These are phyloP conservation scores for Phytophthora kernoviae DNA, from an alignment of 352 stramenopile species.

Conservation along the genomic window DNA sequence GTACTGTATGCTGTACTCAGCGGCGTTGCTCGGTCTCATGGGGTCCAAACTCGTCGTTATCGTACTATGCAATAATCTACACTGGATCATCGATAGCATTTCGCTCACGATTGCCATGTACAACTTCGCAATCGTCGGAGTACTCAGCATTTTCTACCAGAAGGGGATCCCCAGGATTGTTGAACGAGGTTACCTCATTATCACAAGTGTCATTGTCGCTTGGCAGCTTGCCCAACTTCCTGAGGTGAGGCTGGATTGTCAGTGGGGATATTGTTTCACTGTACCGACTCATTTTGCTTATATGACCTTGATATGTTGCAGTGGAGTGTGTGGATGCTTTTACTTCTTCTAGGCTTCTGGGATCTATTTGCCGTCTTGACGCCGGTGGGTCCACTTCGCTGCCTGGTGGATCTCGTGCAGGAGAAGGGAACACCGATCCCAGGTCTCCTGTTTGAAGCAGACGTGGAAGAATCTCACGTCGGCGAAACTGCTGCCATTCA, in stretches of 20 bases:
- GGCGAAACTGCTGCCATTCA: conserved; percentile 8
- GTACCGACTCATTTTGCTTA: no score
- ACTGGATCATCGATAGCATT: conserved; percentile 56
- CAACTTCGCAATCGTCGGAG: conserved; percentile 87
- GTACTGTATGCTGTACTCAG: conserved; percentile 83
- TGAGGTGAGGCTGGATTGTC: conserved; percentile 71
- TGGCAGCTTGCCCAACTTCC: conserved; percentile 97
- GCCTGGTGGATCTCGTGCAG: conserved; percentile 93
- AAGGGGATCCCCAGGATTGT: conserved; percentile 77
- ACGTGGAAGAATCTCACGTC: conserved; percentile 57
- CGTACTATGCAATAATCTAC: conserved; percentile 49
- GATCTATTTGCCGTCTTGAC: conserved; percentile 97
- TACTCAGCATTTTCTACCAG: conserved; percentile 89
- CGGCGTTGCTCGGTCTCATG: conserved; percentile 67
- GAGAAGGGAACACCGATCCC: conserved; percentile 88
- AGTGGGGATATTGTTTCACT: conserved; percentile 2
- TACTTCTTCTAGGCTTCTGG: conserved; percentile 96
- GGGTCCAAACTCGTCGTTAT: conserved; percentile 78
- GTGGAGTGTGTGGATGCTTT: conserved; percentile 89
- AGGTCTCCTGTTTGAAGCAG: conserved; percentile 94
- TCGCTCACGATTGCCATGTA: conserved; percentile 82
- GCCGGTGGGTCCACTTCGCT: conserved; percentile 94
- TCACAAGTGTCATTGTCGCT: conserved; percentile 94
- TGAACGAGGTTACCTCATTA: conserved; percentile 92
- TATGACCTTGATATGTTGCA: conserved; percentile 16